A percentile compares a stretch with the other conserved stretches of the same genome.
These are phyloP conservation scores for Arxiozyma telluris DNA, from an alignment of 1,139 yeast genomes.

Conservation along the genomic window DNA sequence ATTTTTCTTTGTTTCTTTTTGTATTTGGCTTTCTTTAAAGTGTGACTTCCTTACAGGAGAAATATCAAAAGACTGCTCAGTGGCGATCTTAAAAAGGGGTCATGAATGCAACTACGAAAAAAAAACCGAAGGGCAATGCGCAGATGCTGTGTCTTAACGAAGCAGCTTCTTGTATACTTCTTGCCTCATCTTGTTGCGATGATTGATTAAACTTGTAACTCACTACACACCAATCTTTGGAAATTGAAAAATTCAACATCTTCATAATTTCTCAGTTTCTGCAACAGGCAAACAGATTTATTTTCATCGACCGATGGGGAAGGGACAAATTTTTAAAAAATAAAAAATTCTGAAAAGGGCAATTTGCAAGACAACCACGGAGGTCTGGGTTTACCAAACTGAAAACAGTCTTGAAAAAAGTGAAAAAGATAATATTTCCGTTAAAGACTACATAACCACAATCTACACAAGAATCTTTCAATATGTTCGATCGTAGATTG, in stretches of 20 bases:
- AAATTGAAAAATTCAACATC: background rate
- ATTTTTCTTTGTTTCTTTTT: constrained; percentile 40
- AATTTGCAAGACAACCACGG: background rate
- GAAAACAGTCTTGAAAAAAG: background rate
- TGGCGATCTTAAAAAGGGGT: constrained; percentile 23
- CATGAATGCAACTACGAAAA: background rate
- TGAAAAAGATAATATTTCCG: too few relatives aligned
- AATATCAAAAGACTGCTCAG: constrained; percentile 56
- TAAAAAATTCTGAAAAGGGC: background rate
- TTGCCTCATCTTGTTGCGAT: background rate
- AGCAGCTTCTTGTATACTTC: background rate
- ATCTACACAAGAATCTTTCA: too few relatives aligned
- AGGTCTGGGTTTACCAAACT: background rate
- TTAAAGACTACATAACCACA: too few relatives aligned
- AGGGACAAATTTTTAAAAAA: too few relatives aligned
- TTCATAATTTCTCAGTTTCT: background rate
- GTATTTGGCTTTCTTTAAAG: constrained; percentile 21
- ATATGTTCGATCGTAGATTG: background rate
- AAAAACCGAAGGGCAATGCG: too few relatives aligned
- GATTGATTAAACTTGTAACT: background rate
- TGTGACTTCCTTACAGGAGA: constrained; percentile 76
- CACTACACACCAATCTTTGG: background rate
- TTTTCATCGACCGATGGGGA: too few relatives aligned
- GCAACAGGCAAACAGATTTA: background rate
- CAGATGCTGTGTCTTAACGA: background rate